These are phyloP conservation scores for Glycyrrhiza uralensis DNA, from an alignment of 306 rosid species.

Conservation along the genomic window DNA sequence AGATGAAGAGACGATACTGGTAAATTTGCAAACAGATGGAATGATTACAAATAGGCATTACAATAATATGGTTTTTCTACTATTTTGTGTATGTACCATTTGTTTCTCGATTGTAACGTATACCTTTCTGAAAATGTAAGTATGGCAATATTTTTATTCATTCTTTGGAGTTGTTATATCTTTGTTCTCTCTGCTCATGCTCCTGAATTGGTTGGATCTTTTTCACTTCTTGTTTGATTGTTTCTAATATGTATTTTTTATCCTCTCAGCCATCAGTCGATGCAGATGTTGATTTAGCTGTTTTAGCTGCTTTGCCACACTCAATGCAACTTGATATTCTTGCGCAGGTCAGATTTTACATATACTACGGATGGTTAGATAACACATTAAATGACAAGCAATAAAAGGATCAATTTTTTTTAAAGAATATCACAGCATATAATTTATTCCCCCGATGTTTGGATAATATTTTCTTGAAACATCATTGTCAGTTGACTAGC, in stretches of 20 bases:
- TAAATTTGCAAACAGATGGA: constrained; percentile 33
- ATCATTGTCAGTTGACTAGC: neutral
- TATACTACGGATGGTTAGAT: neutral
- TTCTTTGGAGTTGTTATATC: constrained; percentile 10
- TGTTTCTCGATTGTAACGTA: constrained; percentile 7
- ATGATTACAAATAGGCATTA: constrained; percentile 4
- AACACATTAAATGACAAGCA: neutral
- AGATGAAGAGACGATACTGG: constrained; percentile 70
- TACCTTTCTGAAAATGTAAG: constrained; percentile 8
- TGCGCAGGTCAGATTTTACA: constrained; percentile 55
- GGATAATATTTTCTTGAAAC: neutral
- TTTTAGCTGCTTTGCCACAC: constrained; percentile 85
- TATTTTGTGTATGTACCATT: constrained; percentile 3
- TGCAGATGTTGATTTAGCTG: constrained; percentile 68
- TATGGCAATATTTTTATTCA: neutral
- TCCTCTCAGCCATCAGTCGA: constrained; percentile 57
- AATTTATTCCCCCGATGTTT: neutral
- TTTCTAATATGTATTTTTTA: constrained; percentile 6
- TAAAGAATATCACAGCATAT: neutral
- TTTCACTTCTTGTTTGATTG: neutral
- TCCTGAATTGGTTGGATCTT: neutral
- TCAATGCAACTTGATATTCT: constrained; percentile 88
- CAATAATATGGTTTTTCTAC: constrained; percentile 6
- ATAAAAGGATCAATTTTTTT: constrained; percentile 13
- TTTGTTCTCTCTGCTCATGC: constrained; percentile 3